phyloP scores from a whole-genome alignment of 352 stramenopile species.

The Phytophthora capsici region DNA sequence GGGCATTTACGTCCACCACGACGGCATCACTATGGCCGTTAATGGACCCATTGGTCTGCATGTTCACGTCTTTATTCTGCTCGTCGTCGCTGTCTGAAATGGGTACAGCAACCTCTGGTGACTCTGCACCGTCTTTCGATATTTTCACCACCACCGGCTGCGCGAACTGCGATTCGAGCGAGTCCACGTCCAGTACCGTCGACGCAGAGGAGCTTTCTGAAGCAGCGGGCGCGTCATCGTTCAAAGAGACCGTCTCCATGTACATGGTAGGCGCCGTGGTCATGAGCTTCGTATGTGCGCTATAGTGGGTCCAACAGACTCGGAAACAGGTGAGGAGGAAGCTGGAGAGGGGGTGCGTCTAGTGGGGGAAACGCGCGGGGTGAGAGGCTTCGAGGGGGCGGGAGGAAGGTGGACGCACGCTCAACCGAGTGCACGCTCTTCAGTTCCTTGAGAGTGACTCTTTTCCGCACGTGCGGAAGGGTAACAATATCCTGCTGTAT shows the following conservation, averaged over 20 bases:
- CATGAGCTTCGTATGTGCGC: conserved; percentile 28
- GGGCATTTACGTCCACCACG: conserved; percentile 20
- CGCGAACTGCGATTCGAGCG: conserved; percentile 57
- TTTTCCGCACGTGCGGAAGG: conserved; percentile 28
- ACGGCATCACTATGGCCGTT: conserved; percentile 11
- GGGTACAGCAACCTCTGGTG: conserved; percentile 14
- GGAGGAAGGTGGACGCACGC: conserved; percentile 1
- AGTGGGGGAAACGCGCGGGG: background rate
- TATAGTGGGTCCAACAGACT: background rate
- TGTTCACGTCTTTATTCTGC: conserved; percentile 13
- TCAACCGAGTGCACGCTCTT: conserved; percentile 12
- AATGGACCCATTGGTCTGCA: background rate
- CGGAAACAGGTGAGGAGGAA: background rate
- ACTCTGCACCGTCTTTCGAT: conserved; percentile 32
- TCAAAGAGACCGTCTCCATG: conserved; percentile 81
- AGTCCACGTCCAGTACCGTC: conserved; percentile 49
- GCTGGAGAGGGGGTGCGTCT: background rate
- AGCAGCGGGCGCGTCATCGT: conserved; percentile 52
- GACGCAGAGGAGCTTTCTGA: conserved; percentile 6
- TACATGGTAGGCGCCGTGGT: conserved; percentile 42
- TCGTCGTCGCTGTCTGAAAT: conserved; percentile 25
- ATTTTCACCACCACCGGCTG: conserved; percentile 35
- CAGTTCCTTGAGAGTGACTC: conserved; percentile 24
- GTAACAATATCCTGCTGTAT: background rate
- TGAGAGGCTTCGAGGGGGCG: background rate